Evolutionary conservation across 768 basidiomycete species (phyloP), one percentile per base, ranked within the genome.

Genomic region (Bullera alba): DNA sequence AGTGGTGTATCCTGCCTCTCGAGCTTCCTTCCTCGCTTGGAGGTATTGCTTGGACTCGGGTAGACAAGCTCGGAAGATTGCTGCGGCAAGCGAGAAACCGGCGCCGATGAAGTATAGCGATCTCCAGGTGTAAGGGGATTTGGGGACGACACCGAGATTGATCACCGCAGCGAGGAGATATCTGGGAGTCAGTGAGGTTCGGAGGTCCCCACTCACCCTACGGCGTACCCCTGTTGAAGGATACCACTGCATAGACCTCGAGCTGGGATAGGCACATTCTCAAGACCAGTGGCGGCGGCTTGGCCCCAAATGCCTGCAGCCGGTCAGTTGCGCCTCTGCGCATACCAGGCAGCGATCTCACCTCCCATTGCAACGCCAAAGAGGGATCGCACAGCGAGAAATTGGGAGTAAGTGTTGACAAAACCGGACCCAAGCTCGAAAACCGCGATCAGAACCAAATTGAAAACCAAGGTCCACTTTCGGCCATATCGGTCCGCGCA

Each of bases 401-500:
- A 97, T 54, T 84, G 77, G 0, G 53, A 27, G 74, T 81, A 96
- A 0, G 83, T 87, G 16, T 83, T 77, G 36, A 83, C 82, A 72
- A 92, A 96, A 23, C 86, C 83, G 1, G 82, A 81, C 0, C 82
- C 86, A 21, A 95, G 79, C 63, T 90, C 82, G 46, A 95, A 80
- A 4, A 79, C 68, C 14, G 79, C 77, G 54, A 88, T 80, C 41
- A 91, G 65, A 22, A 88, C 38, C 19, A 92, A 77, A 32, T 55
- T 56, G n/a, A 22, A 16, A 34, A 59, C 61, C 4, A 59, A 77
- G 3, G 90, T 90, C 90, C 90, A 97, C 77, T 92, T 93, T 25
- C 92, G 80, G 3, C 92, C 92, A 69, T 77, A 93, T 3, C 92
- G 81, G 69, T 95, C 92, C 1, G 85, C 86, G n/a, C 84, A 60